Base-by-base conservation (phyloP, 2,329 filamentous ascomycete genomes). In the Fusarium luffae region DNA sequence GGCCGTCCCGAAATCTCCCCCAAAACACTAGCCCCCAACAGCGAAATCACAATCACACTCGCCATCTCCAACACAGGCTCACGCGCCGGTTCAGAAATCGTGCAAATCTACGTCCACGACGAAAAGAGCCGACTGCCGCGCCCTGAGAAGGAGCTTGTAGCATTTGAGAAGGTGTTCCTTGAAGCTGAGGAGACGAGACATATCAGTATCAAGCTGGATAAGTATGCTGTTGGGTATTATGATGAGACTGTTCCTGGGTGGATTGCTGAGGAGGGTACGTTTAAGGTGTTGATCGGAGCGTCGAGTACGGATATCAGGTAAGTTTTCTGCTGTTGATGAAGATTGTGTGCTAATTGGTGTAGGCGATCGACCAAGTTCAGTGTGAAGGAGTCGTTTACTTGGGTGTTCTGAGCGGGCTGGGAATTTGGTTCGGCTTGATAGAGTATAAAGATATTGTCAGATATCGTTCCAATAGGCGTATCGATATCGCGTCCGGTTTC, bases 101-200 rank as follows among this genome's bases (percentile, higher is more conserved):
- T 92, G 10, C 91, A 93, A 79, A 81, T 89, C 4, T 93, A 93
- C 70, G 82, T 93, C 49, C 83, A 84, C n/a, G 89, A 91, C 59
- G 82, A 86, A 51, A 87, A 86, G 75, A 88, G 88, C 3, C 81
- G 85, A 12, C 81, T 93, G n/a, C 86, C 86, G 1, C 82, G 90
- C 23, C 90, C 90, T 0, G 86, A 89, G 70, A 92, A 93, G 79
- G 91, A 93, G 78, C 82, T 93, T 2, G 88, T 89, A 34, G 90
- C 89, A 0, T 93, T 93, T 73, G 85, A 86, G 61, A 92, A 92
- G 78, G 84, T 91, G 0, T 83, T 80, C 51, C 78, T 93, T 5
- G 82, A 86, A 46, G 81, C 85, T 3, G 88, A 87, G 6, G 85
- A 87, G 80, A 87, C 85, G 1, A 83, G 80, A 68, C 84, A 86